Percentiles rank a stretch among this genome's conserved stretches.
Conservation (phyloP, 768 basidiomycete species). For the Mrakia gelida region DNA sequence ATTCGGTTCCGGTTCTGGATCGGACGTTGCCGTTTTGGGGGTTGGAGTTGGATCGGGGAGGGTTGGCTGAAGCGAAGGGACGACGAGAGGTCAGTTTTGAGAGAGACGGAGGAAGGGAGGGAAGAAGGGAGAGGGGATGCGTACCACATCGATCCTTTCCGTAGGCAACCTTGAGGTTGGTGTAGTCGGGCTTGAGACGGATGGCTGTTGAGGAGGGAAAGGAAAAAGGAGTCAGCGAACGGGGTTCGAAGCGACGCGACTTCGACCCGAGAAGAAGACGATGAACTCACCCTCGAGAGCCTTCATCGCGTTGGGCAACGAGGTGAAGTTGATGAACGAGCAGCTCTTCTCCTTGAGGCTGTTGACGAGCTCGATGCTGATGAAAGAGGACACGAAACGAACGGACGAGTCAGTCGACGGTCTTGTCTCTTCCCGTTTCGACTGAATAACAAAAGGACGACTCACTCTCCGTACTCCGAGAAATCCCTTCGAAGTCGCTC, state of each 20-base stretch:
- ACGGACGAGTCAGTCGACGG: slow-evolving; percentile 41
- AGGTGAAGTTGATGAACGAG: slow-evolving; percentile 89
- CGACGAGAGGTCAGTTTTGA: background rate
- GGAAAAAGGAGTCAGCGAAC: background rate
- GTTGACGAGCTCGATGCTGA: slow-evolving; percentile 30
- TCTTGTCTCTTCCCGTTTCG: background rate
- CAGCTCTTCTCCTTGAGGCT: slow-evolving; percentile 62
- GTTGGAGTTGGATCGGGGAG: background rate
- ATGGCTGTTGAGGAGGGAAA: slow-evolving; percentile 5
- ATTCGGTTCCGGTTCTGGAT: background rate
- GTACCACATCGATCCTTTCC: slow-evolving; percentile 84
- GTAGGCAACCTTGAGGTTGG: slow-evolving; percentile 81
- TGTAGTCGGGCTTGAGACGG: slow-evolving; percentile 73
- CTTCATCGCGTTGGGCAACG: slow-evolving; percentile 92
- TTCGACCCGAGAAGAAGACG: background rate
- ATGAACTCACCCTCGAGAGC: slow-evolving; percentile 75
- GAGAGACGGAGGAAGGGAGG: background rate
- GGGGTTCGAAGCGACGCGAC: background rate
- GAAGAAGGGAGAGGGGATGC: too few species aligned
- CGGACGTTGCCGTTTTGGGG: background rate
- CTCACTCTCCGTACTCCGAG: slow-evolving; percentile 60
- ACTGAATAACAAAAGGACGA: background rate
- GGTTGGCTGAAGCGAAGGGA: slow-evolving; percentile 8
- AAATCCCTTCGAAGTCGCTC: slow-evolving; percentile 90
- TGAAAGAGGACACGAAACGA: background rate